Conservation (phyloP, 345 rosid species). For the Ceriops tagal region DNA sequence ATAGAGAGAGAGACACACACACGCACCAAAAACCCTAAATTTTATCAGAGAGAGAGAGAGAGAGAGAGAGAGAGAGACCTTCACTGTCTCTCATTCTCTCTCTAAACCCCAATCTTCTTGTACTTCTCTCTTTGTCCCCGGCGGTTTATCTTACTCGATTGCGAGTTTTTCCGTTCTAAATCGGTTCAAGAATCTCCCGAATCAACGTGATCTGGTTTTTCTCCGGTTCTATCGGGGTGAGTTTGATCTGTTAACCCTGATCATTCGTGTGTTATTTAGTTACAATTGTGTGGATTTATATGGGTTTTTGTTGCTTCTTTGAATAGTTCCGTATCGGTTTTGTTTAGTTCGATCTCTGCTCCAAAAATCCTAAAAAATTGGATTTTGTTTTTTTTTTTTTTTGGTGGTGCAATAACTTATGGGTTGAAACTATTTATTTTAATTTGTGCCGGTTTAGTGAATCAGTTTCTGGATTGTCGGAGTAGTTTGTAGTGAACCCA, state of each 20-base stretch:
- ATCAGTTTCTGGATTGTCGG: too few species aligned
- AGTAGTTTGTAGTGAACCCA: too few species aligned
- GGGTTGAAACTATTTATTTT: too few species aligned
- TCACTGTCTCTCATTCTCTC: neutral
- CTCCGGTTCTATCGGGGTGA: conserved; percentile 3
- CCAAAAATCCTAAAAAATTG: neutral
- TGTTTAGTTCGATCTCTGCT: neutral
- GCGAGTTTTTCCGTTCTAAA: neutral
- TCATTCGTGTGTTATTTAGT: neutral
- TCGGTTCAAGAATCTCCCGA: too few species aligned
- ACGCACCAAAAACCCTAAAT: conserved; percentile 9
- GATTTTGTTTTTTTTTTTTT: too few species aligned
- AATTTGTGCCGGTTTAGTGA: too few species aligned
- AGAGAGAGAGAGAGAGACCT: too few species aligned
- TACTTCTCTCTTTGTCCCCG: too few species aligned
- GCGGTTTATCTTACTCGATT: neutral
- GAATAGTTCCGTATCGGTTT: too few species aligned
- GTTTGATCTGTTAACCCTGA: neutral
- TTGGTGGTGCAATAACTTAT: too few species aligned
- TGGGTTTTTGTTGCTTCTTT: neutral
- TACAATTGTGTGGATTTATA: neutral
- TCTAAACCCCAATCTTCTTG: neutral
- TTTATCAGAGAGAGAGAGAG: too few species aligned
- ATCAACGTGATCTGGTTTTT: neutral
- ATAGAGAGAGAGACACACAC: too few species aligned